Base-by-base conservation (phyloP, 306 rosid species). In the Prunus fruticosa region DNA sequence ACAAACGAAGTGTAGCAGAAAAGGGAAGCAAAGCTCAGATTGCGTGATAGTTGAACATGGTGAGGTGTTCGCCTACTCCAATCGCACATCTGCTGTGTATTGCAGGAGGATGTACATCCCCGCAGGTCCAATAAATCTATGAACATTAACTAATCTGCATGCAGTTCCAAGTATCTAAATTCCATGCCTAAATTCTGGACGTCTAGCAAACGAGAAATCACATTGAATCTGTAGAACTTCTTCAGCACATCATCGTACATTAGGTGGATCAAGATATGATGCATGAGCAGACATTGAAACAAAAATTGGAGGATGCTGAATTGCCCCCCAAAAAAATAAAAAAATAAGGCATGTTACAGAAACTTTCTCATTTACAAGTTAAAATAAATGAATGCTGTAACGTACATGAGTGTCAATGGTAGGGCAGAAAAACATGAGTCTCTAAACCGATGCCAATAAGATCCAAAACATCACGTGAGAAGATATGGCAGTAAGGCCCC, bases 391-490 rank as follows among this genome's bases (percentile, higher is more conserved):
- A 84, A 81, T 43, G 15, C 23, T 16, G 82, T 58, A 78, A 54
- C 64, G 67, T 46, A 71, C 67, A 62, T 66, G 64, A 75, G 64
- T 77, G 67, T 64, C 61, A 75, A 71, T 13, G 45, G 67, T 74
- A 73, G 47, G 74, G 81, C 76, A 56, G 22, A 67, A 54, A 46
- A 83, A 41, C 81, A 71, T 16, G 45, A 49, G 74, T 65, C 74
- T 82, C 89, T 92, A 95, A 78, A 82, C 89, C 2, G 92, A 88
- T 60, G 90, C 89, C 79, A 88, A 67, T 30, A 84, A 82, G 81
- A 95, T 90, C 98, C 99, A 90, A 79, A 92, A 87, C 97, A 90
- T 95, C 71, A 95, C 97, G 81, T 92, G 93, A 0, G 93, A 92
- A 47, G 99, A 95, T 77, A 90, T 56, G 51, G 96, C 93, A 22